Percentiles rank a stretch among this genome's conserved stretches.
Evolutionary conservation across 2,329 filamentous ascomycete species (phyloP).

Genomic region (Blastomyces silverae): DNA sequence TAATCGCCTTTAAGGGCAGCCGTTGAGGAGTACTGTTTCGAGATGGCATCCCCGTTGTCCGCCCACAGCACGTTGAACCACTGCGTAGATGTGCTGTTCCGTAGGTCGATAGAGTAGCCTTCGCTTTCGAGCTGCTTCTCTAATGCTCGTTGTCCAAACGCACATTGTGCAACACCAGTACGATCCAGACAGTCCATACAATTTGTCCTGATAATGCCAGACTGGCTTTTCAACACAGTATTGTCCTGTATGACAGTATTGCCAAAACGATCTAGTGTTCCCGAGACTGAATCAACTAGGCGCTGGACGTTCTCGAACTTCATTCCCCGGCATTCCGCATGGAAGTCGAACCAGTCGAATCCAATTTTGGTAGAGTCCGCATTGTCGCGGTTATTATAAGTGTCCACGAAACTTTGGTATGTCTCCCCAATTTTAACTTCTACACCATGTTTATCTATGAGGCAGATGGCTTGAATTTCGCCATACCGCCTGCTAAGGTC

Average conservation of each 20-base stretch:
- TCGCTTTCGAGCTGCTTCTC: conserved; percentile 71
- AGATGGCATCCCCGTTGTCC: conserved; percentile 93
- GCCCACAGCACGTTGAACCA: conserved; percentile 99
- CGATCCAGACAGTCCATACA: conserved; percentile 98
- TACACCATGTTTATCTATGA: conserved; percentile 81
- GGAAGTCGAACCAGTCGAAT: conserved; percentile 98
- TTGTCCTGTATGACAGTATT: conserved; percentile 57
- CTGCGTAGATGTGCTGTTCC: conserved; percentile 68
- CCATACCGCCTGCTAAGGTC: conserved; percentile 65
- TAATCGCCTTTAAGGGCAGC: conserved; percentile 96
- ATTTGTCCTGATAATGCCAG: conserved; percentile 81
- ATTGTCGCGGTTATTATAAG: conserved; percentile 58
- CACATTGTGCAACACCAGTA: conserved; percentile 93
- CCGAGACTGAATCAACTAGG: conserved; percentile 63
- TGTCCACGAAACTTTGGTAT: conserved; percentile 62
- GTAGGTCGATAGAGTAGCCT: conserved; percentile 66
- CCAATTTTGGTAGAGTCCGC: conserved; percentile 49
- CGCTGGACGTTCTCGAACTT: conserved; percentile 90
- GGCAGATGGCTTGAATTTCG: conserved; percentile 66
- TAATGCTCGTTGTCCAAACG: conserved; percentile 74
- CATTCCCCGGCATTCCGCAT: conserved; percentile 87
- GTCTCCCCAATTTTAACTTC: conserved; percentile 72
- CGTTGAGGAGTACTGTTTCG: conserved; percentile 91
- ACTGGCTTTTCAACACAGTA: conserved; percentile 48
- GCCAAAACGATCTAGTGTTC: conserved; percentile 61